Percentiles rank a stretch among this genome's conserved stretches.
These are phyloP conservation scores for Zea luxurians DNA, from an alignment of 176 grass and related monocot species.

Conservation along the genomic window DNA sequence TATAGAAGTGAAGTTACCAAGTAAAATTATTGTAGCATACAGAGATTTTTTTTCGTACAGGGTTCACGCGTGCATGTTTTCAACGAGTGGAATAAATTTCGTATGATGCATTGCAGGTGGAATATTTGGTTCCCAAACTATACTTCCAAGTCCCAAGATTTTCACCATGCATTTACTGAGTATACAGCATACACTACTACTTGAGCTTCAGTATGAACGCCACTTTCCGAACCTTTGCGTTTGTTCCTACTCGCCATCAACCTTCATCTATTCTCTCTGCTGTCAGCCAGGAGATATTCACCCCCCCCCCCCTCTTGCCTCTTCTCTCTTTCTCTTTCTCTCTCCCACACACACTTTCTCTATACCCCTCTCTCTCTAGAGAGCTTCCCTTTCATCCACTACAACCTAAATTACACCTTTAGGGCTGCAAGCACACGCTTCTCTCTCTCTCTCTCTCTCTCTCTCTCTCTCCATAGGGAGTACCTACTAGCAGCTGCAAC, in stretches of 20 bases:
- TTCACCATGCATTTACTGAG: conserved; percentile 35
- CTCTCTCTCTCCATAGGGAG: neutral
- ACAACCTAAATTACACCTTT: conserved; percentile 59
- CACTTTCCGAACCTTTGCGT: conserved; percentile 34
- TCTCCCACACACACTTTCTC: neutral
- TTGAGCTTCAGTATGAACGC: neutral
- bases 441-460: conserved; percentile 44
- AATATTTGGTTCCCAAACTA: conserved; percentile 41
- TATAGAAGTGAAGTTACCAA: too few species aligned
- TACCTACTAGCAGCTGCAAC: neutral
- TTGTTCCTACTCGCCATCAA: conserved; percentile 35
- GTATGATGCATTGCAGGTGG: conserved; percentile 22
- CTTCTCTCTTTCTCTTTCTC: too few species aligned
- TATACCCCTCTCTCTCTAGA: conserved; percentile 38
- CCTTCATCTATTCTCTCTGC: conserved; percentile 27
- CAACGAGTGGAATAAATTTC: conserved; percentile 23
- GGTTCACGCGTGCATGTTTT: neutral
- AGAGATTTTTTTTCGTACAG: too few species aligned
- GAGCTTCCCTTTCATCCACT: conserved; percentile 48
- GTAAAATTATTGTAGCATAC: too few species aligned
- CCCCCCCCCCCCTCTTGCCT: neutral
- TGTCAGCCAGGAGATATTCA: conserved; percentile 56
- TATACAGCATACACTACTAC: neutral
- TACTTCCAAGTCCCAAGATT: conserved; percentile 54
- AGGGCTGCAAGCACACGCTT: conserved; percentile 49